These are phyloP conservation scores for Saxophila tyrrhenica DNA, from an alignment of 495 filamentous ascomycete genomes.

Conservation along the genomic window DNA sequence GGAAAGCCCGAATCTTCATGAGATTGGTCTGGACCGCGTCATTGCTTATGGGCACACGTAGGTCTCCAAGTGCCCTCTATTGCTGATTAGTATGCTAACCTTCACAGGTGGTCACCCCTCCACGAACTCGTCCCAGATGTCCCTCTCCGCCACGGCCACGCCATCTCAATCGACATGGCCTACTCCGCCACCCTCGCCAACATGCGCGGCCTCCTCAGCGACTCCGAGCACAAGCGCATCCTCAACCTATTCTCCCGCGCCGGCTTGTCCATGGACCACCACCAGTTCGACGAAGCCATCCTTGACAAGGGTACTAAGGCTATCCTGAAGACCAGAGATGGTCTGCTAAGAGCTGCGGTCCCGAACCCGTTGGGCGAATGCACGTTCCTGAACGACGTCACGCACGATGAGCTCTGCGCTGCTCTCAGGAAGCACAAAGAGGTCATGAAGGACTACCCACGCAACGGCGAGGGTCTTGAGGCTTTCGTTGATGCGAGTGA, in stretches of 20 bases:
- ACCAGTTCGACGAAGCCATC: slow-evolving; percentile 45
- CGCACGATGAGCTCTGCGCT: slow-evolving; percentile 36
- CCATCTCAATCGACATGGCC: slow-evolving; percentile 58
- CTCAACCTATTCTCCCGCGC: slow-evolving; percentile 49
- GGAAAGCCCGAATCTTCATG: slow-evolving; percentile 53
- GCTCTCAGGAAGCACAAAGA: slow-evolving; percentile 45
- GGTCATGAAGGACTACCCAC: slow-evolving; percentile 41
- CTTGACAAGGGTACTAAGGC: slow-evolving; percentile 49
- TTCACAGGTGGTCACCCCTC: slow-evolving; percentile 46
- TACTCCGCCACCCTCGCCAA: slow-evolving; percentile 52
- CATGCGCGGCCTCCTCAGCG: slow-evolving; percentile 38
- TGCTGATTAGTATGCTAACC: neutral
- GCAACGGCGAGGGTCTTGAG: slow-evolving; percentile 47
- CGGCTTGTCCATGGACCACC: slow-evolving; percentile 52
- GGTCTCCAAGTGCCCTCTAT: slow-evolving; percentile 16
- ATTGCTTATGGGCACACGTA: slow-evolving; percentile 59
- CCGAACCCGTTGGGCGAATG: slow-evolving; percentile 46
- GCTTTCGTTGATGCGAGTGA: slow-evolving; percentile 52
- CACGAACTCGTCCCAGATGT: slow-evolving; percentile 50
- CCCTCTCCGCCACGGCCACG: slow-evolving; percentile 52
- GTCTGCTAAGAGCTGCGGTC: slow-evolving; percentile 46
- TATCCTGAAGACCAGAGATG: slow-evolving; percentile 53
- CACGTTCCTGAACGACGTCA: slow-evolving; percentile 47
- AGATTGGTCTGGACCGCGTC: slow-evolving; percentile 50
- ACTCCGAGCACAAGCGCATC: slow-evolving; percentile 43